Evolutionary conservation across 2,329 filamentous ascomycete species (phyloP), one percentile per base, ranked within the genome.

Genomic region (Uncinocarpus reesii): DNA sequence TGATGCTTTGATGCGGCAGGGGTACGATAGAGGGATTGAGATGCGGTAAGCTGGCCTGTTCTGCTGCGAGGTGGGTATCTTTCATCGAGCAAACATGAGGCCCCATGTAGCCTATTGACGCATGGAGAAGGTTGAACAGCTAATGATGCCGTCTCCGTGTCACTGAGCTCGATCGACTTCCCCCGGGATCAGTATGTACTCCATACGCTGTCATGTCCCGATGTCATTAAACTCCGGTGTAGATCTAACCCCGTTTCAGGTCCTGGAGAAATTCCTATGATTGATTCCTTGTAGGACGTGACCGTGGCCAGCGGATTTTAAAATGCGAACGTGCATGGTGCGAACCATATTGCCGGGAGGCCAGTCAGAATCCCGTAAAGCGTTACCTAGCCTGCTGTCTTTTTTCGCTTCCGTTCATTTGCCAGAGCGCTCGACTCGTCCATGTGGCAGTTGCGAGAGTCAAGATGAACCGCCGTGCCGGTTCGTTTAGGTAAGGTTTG

Each of bases 271-370:
- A 45, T 23, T n/a, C 21, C 11, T n/a, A n/a, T 7, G 10, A 37
- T 13, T 10, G 3, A 37, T 45, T 26, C 32, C 18, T 29, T 36
- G 42, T 36, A 20, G 37, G 21, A 36, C 28, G 21, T 21, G 36
- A 36, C 32, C 26, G 42, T 32, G 21, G 16, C 16, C 11, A 15
- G 34, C 18, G 32, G 20, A 2, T 31, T 28, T 28, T 29, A 15
- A 38, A 37, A 37, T 40, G 44, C 44, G 34, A 47, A 47, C 44
- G 35, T 37, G 35, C 35, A 31, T 47, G 44, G n/a, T 38, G 42
- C 35, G 46, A 48, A 48, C 46, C 46, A 21, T 11, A 36, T 3
- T 15, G 13, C 37, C 29, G 46, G 46, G 37, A 48, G 29, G 28
- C 46, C 46, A 42, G 37, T 48, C 6, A 48, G 23, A 11, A 10